Evolutionary conservation across 2,329 filamentous ascomycete genomes (phyloP).

Genomic region (Colletotrichum lini): DNA sequence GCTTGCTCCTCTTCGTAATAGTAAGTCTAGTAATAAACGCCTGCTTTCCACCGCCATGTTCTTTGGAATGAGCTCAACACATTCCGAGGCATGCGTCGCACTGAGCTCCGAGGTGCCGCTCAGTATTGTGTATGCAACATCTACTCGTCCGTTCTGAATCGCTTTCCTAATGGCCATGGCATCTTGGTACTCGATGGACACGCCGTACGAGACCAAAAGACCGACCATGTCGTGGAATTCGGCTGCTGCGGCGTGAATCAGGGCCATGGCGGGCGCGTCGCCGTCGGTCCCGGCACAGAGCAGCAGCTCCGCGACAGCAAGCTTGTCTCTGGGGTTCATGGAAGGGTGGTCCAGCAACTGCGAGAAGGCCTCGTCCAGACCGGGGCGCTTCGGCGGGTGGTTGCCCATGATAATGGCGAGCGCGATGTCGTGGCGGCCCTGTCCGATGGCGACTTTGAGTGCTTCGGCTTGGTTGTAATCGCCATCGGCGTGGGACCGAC

Average conservation of each 20-base stretch:
- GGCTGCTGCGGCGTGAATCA: constrained; percentile 63
- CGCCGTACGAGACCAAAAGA: constrained; percentile 67
- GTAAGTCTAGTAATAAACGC: constrained; percentile 58
- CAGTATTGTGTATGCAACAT: constrained; percentile 64
- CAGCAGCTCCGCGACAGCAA: constrained; percentile 68
- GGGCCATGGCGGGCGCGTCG: constrained; percentile 61
- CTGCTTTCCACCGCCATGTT: constrained; percentile 62
- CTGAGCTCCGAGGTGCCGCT: constrained; percentile 59
- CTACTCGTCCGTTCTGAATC: constrained; percentile 61
- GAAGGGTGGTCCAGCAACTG: constrained; percentile 61
- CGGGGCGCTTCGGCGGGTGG: constrained; percentile 63
- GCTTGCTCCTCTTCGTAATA: constrained; percentile 66
- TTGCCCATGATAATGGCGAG: constrained; percentile 69
- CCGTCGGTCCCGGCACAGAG: constrained; percentile 72
- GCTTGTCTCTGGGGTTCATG: constrained; percentile 64
- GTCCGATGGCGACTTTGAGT: constrained; percentile 63
- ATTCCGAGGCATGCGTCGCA: constrained; percentile 63
- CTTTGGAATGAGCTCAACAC: constrained; percentile 64
- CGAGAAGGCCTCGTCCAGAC: constrained; percentile 66
- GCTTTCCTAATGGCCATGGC: constrained; percentile 64
- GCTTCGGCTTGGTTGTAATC: constrained; percentile 67
- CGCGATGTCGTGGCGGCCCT: constrained; percentile 67
- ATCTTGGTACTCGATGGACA: constrained; percentile 68
- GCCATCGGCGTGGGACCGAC: constrained; percentile 67
- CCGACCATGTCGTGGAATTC: constrained; percentile 69